Conservation (phyloP, 169 alveolate genomes). For the Plasmodium billcollinsi region DNA sequence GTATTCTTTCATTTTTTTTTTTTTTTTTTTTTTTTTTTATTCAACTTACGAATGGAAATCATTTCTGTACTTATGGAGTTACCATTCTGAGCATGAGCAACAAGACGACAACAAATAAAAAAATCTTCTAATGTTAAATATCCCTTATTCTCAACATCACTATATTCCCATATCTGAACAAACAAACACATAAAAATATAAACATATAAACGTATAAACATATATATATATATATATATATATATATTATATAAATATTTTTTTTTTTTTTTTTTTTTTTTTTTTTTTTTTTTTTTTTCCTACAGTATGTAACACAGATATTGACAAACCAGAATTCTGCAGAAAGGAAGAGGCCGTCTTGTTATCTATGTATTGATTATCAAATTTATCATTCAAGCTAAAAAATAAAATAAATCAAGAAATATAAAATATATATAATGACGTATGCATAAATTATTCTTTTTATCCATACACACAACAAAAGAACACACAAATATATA, state of each 20-base stretch:
- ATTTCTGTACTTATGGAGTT: slow-evolving; percentile 22
- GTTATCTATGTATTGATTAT: slow-evolving; percentile 48
- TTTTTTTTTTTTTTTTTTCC: background rate
- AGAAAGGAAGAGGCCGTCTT: slow-evolving; percentile 68
- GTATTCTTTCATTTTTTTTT: background rate
- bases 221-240: too few species aligned
- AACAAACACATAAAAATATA: too few species aligned
- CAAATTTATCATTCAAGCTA: slow-evolving; percentile 63
- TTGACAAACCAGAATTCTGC: slow-evolving; percentile 64
- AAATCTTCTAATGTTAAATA: slow-evolving; percentile 89
- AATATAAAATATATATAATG: background rate
- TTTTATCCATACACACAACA: background rate
- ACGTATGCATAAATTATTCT: background rate
- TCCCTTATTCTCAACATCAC: slow-evolving; percentile 84
- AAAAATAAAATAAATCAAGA: background rate
- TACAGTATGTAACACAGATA: slow-evolving; percentile 55
- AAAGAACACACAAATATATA: too few species aligned
- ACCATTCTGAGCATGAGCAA: slow-evolving; percentile 93
- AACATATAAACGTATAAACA: too few species aligned
- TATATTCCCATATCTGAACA: slow-evolving; percentile 83
- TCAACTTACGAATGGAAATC: slow-evolving; percentile 41
- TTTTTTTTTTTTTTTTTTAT: background rate
- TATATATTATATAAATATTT: too few species aligned
- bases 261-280: too few species aligned
- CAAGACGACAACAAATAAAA: slow-evolving; percentile 88